phyloP scores from a whole-genome alignment of 352 stramenopile species.

The Globisporangium paroecandrum region DNA sequence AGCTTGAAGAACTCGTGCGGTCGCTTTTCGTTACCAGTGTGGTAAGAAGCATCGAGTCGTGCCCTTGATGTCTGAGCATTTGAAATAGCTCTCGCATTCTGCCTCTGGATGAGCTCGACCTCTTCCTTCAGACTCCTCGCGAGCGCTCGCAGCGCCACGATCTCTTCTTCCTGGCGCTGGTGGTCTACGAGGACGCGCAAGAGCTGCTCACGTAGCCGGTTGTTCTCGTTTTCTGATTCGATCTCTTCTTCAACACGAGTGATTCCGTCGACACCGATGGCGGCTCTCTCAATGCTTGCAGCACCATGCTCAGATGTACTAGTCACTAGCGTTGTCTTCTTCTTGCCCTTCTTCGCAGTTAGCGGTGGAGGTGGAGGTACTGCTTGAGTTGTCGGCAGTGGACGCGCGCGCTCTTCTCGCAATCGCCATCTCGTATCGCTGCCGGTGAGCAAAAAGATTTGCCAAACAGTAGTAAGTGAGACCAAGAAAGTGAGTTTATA shows the following conservation, averaged over 20 bases:
- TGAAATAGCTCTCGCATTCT: neutral
- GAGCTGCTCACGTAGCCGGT: constrained; percentile 43
- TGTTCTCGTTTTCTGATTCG: constrained; percentile 10
- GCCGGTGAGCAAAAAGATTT: neutral
- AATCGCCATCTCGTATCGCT: neutral
- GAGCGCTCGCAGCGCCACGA: constrained; percentile 50
- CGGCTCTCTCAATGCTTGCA: neutral
- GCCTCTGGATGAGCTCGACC: constrained; percentile 31
- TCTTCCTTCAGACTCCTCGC: constrained; percentile 53
- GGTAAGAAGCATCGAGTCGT: neutral
- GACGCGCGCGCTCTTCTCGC: neutral
- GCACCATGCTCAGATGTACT: neutral
- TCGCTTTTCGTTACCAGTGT: neutral
- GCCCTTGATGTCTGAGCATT: neutral
- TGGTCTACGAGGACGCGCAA: constrained; percentile 41
- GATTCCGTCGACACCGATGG: neutral
- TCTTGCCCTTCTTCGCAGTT: constrained; percentile 6
- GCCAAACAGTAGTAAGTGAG: too few species aligned
- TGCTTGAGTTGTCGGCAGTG: neutral
- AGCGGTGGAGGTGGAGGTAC: neutral
- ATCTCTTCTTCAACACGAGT: neutral
- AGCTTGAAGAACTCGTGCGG: constrained; percentile 49
- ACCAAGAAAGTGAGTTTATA: neutral
- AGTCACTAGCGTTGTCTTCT: neutral
- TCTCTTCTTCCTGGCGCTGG: constrained; percentile 55